Base-by-base conservation (phyloP, 257 asterid genomes). In the Nyctanthes arbortristis region DNA sequence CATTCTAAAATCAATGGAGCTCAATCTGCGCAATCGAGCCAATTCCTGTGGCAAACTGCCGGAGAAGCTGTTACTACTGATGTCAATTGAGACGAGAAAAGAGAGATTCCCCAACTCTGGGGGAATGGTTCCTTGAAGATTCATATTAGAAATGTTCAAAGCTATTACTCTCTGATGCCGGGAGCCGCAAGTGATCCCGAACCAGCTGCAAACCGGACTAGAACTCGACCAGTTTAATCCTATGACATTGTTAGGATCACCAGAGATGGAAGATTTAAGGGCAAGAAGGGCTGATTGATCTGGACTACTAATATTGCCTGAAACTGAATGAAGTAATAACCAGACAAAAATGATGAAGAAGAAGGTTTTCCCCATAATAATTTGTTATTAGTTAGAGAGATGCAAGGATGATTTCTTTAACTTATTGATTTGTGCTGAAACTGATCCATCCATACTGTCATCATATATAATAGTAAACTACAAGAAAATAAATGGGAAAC, bases 101-200 rank as follows among this genome's bases (percentile, higher is more conserved):
- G 87, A 76, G 7, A 82, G 77, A 43, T 71, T 34, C 81, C n/a
- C 87, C 4, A 82, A 11, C 3, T 70, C 61, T 0, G 84, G 78
- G 0, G 84, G 73, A 25, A 82, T 61, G 24, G 35, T 49, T 8
- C 87, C 84, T 0, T 36, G 2, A 5, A 82, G 77, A 0, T 28
- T 55, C 82, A 79, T 61, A 4, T 37, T 11, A 1, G 79, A 73
- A 10, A 79, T 20, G 25, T 79, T 20, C 1, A 79, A 27, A 27
- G 33, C 64, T 10, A 43, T 70, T 24, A 82, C 77, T 71, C 82
- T 43, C 1, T 6, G 60, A 65, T 78, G 82, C 59, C 65, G 71
- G 25, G 35, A 30, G 43, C 76, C 52, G 60, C 82, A 79, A n/a
- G 22, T 66, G 14, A 78, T 22, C 0, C 83, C 81, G 30, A 69